phyloP scores from a whole-genome alignment of 192 early-diverging fungal genomes.

The Oehlia diaphana region DNA sequence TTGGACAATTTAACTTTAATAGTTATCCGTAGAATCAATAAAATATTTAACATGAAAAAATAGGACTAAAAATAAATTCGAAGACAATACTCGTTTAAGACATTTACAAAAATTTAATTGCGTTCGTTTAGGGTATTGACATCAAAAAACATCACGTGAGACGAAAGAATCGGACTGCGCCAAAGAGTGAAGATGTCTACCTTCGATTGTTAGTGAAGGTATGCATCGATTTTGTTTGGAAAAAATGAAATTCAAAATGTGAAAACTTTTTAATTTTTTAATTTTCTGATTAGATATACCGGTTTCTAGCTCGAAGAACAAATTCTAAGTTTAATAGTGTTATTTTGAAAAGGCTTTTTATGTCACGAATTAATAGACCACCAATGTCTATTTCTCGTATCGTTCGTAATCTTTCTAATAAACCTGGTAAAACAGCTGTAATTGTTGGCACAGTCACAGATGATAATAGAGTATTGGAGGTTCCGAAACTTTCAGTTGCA shows the following conservation, averaged over 20 bases:
- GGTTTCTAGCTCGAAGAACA: conserved; percentile 99
- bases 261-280: background rate
- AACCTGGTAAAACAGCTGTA: conserved; percentile 86
- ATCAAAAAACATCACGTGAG: conserved; percentile 98
- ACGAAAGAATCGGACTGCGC: conserved; percentile 86
- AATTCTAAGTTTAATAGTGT: conserved; percentile 99
- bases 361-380: conserved; percentile 97
- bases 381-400: conserved; percentile 93
- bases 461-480: conserved; percentile 87
- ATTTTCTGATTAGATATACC: conserved; percentile 72
- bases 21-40: background rate
- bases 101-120: background rate
- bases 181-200: conserved; percentile 96
- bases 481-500: conserved; percentile 88
- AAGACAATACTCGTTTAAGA: too few relatives aligned
- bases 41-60: background rate
- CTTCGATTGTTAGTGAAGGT: conserved; percentile 96
- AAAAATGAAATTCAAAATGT: background rate
- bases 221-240: background rate
- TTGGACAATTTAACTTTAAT: background rate
- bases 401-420: conserved; percentile 67
- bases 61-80: background rate
- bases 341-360: conserved; percentile 96
- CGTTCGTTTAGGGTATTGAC: conserved; percentile 88
- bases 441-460: conserved; percentile 97